A percentile compares a stretch with the other conserved stretches of the same genome.
phyloP scores from a whole-genome alignment of 1,284 basidiomycete genomes.

The Papiliotrema flavescens region DNA sequence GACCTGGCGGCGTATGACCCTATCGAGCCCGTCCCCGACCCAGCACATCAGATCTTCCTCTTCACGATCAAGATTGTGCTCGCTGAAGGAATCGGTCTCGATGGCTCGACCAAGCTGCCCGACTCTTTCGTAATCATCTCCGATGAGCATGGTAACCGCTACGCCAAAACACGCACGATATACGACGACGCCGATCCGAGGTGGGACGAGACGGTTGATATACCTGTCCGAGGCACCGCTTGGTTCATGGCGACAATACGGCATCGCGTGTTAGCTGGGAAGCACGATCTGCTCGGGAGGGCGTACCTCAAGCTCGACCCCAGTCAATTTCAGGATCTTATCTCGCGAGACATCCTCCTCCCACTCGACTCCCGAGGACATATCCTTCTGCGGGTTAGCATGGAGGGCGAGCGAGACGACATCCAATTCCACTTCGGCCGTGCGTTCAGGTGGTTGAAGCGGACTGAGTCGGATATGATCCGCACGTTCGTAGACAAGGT shows the following conservation, averaged over 20 bases:
- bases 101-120: constrained; percentile 57
- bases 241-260: constrained; percentile 97
- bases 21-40: constrained; percentile 62
- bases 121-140: constrained; percentile 94
- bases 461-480: constrained; percentile 94
- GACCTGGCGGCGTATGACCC: constrained; percentile 62
- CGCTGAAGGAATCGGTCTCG: constrained; percentile 75
- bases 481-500: constrained; percentile 96
- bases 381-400: constrained; percentile 82
- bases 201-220: constrained; percentile 97
- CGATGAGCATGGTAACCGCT: constrained; percentile 81
- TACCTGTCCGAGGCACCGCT: constrained; percentile 71
- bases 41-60: constrained; percentile 64
- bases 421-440: constrained; percentile 96
- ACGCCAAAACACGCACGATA: constrained; percentile 94
- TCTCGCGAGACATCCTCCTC: constrained; percentile 89
- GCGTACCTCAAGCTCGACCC: constrained; percentile 92
- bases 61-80: constrained; percentile 93
- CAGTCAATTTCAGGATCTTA: constrained; percentile 77
- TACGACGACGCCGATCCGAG: constrained; percentile 85
- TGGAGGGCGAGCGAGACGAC: constrained; percentile 99
- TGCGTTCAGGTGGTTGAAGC: constrained; percentile 89
- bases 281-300: constrained; percentile 86
- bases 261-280: constrained; percentile 81
- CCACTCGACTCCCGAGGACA: constrained; percentile 76